phyloP scores from a whole-genome alignment of 371 early-diverging fungal genomes.

The Zychaea mexicana region DNA sequence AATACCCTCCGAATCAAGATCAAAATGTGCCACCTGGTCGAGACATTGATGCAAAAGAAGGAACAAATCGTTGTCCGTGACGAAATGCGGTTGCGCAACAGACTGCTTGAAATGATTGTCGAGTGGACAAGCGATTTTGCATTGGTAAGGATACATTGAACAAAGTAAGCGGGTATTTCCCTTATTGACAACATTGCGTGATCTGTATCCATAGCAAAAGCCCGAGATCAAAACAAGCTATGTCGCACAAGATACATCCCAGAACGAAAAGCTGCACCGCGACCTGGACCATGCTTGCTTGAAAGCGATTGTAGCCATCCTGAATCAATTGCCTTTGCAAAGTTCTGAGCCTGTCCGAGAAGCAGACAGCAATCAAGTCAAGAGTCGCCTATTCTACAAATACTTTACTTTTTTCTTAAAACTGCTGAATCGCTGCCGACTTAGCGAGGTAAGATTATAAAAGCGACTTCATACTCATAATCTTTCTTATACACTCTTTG shows the following conservation, averaged over 20 bases:
- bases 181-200: not conserved
- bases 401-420: slow-evolving; percentile 88
- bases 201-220: slow-evolving; percentile 20
- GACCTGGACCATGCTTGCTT: slow-evolving; percentile 84
- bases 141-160: slow-evolving; percentile 31
- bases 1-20: slow-evolving; percentile 79
- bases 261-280: slow-evolving; percentile 63
- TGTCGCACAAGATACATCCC: slow-evolving; percentile 20
- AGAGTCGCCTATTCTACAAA: slow-evolving; percentile 76
- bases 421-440: slow-evolving; percentile 78
- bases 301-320: slow-evolving; percentile 78
- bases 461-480: not conserved
- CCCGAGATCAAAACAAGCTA: slow-evolving; percentile 11
- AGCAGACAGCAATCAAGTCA: slow-evolving; percentile 60
- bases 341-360: slow-evolving; percentile 64
- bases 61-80: slow-evolving; percentile 78
- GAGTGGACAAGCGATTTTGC: slow-evolving; percentile 87
- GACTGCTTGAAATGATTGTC: slow-evolving; percentile 73
- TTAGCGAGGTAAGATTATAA: slow-evolving; percentile 53
- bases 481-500: not conserved
- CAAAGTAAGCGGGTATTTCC: not conserved
- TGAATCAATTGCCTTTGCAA: slow-evolving; percentile 84
- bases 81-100: slow-evolving; percentile 83
- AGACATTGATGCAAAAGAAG: slow-evolving; percentile 78
- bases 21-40: slow-evolving; percentile 82